Base-by-base conservation (phyloP, 768 basidiomycete genomes). In the Leccinum uliginosum region DNA sequence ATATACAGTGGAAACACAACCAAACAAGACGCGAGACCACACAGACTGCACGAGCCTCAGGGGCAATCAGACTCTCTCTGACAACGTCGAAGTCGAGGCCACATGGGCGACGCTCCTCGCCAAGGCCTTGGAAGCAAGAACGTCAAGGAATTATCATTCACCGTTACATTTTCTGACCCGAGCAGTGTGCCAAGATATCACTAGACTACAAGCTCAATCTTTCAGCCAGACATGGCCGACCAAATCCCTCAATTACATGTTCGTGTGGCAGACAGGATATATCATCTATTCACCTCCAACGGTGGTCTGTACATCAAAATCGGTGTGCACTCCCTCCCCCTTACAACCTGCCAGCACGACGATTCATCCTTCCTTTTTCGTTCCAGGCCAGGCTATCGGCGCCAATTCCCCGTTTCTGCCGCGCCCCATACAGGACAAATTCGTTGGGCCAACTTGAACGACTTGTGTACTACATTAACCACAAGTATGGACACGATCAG, bases 41-140 rank as follows among this genome's bases (percentile, higher is more conserved):
- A n/a, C n/a, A n/a, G n/a, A n/a, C n/a, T n/a, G n/a, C n/a, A n/a
- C n/a, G n/a, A n/a, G n/a, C n/a, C n/a, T n/a, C n/a, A n/a, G n/a
- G n/a, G n/a, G n/a, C n/a, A n/a, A n/a, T n/a, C n/a, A n/a, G n/a
- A n/a, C n/a, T n/a, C n/a, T n/a, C n/a, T n/a, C n/a, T n/a, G n/a
- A n/a, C n/a, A n/a, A 77, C 56, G 79, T 93, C 62, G 94, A 97
- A 23, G 68, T 97, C 59, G 97, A 99, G 76, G 83, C 94, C 56
- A 98, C 98, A 80, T 99, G 97, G 97, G 94, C 94, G 57, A 76
- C 88, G 17, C 89, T 99, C 67, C 91, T 99, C 70, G 91, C 96
- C 60, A 98, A 97, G 76, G 96, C 97, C 38, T 86, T 99, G 54
- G 94, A 96, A 77, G 95, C 69, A 97, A 96, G 83, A 85, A 98